These are phyloP conservation scores for Larix kaempferi DNA, from an alignment of 75 land plant genomes.

Conservation along the genomic window DNA sequence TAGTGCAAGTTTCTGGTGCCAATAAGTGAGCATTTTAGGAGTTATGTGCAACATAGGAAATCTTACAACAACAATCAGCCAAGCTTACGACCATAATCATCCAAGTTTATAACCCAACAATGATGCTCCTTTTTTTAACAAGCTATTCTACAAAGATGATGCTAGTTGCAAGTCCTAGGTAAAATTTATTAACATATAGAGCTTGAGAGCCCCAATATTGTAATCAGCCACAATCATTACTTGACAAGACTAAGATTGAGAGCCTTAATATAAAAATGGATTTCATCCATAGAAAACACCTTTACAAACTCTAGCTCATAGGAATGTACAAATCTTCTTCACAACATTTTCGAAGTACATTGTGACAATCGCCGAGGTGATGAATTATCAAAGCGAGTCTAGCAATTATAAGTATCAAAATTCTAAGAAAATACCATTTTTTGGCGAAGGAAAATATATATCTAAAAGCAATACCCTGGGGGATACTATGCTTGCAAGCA, in stretches of 20 bases:
- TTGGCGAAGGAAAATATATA: conserved; percentile 33
- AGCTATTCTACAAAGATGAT: too few species aligned
- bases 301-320: conserved; percentile 42
- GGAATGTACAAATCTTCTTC: conserved; percentile 43
- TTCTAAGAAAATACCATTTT: conserved; percentile 41
- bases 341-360: conserved; percentile 39
- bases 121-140: too few species aligned
- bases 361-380: conserved; percentile 43
- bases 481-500: too few species aligned
- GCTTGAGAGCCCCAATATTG: too few species aligned
- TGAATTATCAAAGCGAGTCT: conserved; percentile 57
- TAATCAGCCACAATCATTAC: not conserved
- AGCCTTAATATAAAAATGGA: not conserved
- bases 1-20: too few species aligned
- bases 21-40: too few species aligned
- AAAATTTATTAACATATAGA: too few species aligned
- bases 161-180: too few species aligned
- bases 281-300: conserved; percentile 19
- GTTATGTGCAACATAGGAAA: too few species aligned
- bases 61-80: too few species aligned
- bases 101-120: too few species aligned
- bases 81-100: too few species aligned
- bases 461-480: conserved; percentile 27
- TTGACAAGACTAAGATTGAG: not conserved
- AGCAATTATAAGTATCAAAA: conserved; percentile 63